Evolutionary conservation across 2,329 filamentous ascomycete genomes (phyloP).

Genomic region (Sporothrix dimorphospora): DNA sequence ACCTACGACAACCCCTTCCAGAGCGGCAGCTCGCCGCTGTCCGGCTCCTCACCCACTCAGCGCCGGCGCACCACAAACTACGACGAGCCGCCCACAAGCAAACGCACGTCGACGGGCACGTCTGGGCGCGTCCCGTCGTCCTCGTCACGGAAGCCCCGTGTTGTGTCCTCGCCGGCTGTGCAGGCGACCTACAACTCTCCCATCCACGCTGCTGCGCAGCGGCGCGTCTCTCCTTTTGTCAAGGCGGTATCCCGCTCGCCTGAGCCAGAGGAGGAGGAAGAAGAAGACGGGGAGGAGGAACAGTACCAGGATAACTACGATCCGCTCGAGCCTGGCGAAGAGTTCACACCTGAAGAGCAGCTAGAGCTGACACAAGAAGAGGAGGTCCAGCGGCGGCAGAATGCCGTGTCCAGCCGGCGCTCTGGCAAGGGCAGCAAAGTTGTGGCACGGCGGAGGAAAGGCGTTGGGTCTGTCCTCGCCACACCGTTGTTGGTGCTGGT

Average conservation of each 20-base stretch:
- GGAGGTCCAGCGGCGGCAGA: constrained; percentile 52
- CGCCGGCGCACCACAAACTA: constrained; percentile 26
- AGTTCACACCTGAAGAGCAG: constrained; percentile 92
- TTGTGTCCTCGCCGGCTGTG: constrained; percentile 27
- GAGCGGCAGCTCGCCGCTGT: constrained; percentile 72
- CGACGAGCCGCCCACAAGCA: constrained; percentile 8
- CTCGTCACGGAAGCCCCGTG: constrained; percentile 20
- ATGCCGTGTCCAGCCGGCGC: constrained; percentile 37
- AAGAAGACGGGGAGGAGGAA: neutral
- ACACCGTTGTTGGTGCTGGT: constrained; percentile 73
- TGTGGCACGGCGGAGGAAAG: constrained; percentile 46
- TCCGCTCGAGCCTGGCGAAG: constrained; percentile 72
- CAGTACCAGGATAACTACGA: constrained; percentile 37
- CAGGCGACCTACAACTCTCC: constrained; percentile 19
- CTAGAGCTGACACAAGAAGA: constrained; percentile 76
- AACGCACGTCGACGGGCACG: neutral
- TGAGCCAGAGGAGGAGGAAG: constrained; percentile 19
- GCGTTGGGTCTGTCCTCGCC: constrained; percentile 51
- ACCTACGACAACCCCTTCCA: constrained; percentile 93
- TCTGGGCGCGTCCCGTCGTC: constrained; percentile 6
- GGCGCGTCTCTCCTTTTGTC: constrained; percentile 24
- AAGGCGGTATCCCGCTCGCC: constrained; percentile 4
- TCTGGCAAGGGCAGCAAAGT: constrained; percentile 26
- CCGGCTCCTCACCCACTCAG: constrained; percentile 36
- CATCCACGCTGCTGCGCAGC: constrained; percentile 3